Evolutionary conservation across 805 yeast genomes (phyloP), one percentile per base, ranked within the genome.

Genomic region (Metahyphopichia silvanorum): DNA sequence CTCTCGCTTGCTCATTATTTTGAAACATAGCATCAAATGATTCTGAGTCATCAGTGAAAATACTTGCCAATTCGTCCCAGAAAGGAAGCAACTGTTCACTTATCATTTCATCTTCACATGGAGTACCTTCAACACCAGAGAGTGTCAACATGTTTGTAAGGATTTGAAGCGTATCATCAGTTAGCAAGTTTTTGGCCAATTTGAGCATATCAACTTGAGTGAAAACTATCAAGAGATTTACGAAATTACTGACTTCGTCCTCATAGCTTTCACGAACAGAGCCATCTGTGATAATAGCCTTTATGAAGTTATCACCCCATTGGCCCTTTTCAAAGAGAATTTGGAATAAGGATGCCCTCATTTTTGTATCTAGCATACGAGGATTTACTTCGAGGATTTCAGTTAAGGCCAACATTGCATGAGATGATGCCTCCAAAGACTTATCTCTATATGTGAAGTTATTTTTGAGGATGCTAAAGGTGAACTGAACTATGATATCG

Each of bases 1-100:
- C 19, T 18, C 18, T 18, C 11, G 18, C 17, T 13, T 27, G 11
- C 32, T 11, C 8, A 4, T 16, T n/a, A 10, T 8, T 36, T 17
- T 44, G 54, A 34, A 52, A 40, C 10, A 39, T 18, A 7, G 40
- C 25, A 13, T 44, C 49, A 39, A 47, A 45, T 6, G 49, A 32
- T 43, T 69, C 75, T 21, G 57, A 58, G 39, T 77, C 81, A 43
- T 69, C 77, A 23, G 63, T 53, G 40, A 73, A 76, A 1, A 69
- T 60, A 35, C 81, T 87, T 5, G 79, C 72, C 20, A 82, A 56
- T 33, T 78, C 80, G 30, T 73, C 68, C 94, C 94, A 85, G 47
- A 84, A 81, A 21, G 76, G 74, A 6, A 80, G 63, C 47, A 83
- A 68, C 35, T 60, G 57, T 13, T 63, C 71, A 31, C 68, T 61